Evolutionary conservation across 768 basidiomycete species (phyloP).

Genomic region (Phaeotremella skinneri): DNA sequence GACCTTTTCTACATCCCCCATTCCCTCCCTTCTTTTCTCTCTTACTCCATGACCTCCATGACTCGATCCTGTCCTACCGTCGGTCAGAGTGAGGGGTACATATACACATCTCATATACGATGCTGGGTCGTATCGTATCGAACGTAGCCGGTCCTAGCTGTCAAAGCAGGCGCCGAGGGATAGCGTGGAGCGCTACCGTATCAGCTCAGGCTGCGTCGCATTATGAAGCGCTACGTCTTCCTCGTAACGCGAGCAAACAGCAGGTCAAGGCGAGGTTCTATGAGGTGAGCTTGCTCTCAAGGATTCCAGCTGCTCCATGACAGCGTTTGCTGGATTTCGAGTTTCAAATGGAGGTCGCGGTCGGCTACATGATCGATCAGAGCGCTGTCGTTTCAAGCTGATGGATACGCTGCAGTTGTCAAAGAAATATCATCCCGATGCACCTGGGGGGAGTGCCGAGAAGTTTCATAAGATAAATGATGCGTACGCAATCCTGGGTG

Average conservation of each 20-base stretch:
- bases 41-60: no score
- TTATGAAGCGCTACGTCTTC: constrained; percentile 43
- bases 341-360: no score
- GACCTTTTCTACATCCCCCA: background rate
- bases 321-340: no score
- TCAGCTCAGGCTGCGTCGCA: constrained; percentile 13
- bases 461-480: constrained; percentile 49
- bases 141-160: background rate
- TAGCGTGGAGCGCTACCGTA: background rate
- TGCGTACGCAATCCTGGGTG: constrained; percentile 46
- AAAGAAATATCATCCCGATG: constrained; percentile 50
- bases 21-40: no score
- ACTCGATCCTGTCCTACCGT: no score
- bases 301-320: background rate
- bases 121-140: background rate
- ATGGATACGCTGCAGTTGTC: constrained; percentile 31
- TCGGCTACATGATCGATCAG: no score
- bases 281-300: constrained; percentile 37
- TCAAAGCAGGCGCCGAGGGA: background rate
- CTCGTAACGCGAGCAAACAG: constrained; percentile 41
- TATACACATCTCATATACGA: background rate
- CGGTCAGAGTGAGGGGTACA: no score
- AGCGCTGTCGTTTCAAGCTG: no score
- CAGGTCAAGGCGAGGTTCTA: constrained; percentile 51
- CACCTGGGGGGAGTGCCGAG: constrained; percentile 38